A percentile compares a stretch with the other conserved stretches of the same genome.
These are phyloP conservation scores for Houttuynia cordata DNA, from an alignment of 164 flowering plant species.

Conservation along the genomic window DNA sequence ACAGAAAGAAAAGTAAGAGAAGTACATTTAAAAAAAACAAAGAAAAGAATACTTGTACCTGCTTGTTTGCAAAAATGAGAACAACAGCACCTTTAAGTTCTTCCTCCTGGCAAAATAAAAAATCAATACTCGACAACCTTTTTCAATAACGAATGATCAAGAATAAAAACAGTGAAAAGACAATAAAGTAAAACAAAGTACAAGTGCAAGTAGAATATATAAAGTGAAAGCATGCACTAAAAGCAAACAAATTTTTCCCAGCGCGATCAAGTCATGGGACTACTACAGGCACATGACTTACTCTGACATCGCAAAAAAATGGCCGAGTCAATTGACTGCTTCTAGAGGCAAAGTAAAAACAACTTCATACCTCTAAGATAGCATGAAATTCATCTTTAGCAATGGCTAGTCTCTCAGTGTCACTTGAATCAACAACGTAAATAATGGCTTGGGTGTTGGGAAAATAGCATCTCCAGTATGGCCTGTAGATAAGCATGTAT, in stretches of 20 bases:
- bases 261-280: not conserved
- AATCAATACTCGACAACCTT: not conserved
- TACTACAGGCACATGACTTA: no score
- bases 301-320: no score
- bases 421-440: constrained; percentile 97
- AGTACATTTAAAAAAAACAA: not conserved
- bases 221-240: not conserved
- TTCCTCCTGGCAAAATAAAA: constrained; percentile 54
- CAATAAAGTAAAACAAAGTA: not conserved
- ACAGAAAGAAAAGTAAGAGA: no score
- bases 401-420: constrained; percentile 72
- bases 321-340: not conserved
- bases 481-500: constrained; percentile 31
- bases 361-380: constrained; percentile 60
- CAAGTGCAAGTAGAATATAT: not conserved
- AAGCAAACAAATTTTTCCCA: not conserved
- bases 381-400: constrained; percentile 98
- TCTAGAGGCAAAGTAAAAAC: no score
- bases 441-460: constrained; percentile 96
- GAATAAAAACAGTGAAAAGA: no score
- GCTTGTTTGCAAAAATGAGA: constrained; percentile 91
- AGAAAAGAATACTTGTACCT: constrained; percentile 46
- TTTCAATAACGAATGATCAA: no score
- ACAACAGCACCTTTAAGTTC: constrained; percentile 86
- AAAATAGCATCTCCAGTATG: constrained; percentile 97